phyloP scores from a whole-genome alignment of 108 stramenopile genomes.

The Cyclotella kingstonii region DNA sequence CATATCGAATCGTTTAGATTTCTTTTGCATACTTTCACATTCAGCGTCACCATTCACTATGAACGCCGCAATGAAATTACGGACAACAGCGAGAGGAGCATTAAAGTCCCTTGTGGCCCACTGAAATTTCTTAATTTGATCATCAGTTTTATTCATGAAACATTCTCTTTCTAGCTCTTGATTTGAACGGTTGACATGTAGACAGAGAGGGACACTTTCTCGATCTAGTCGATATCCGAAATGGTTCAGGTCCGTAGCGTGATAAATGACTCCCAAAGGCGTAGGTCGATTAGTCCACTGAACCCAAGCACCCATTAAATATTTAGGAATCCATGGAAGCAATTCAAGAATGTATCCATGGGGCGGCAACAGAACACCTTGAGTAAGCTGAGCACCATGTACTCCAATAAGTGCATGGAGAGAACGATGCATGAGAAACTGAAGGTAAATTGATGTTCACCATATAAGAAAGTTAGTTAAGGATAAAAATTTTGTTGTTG shows the following conservation, averaged over 20 bases:
- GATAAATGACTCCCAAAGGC: conserved; percentile 21
- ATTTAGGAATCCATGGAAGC: conserved; percentile 26
- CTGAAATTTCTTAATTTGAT: conserved; percentile 10
- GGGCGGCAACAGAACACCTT: conserved; percentile 23
- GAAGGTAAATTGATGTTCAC: not conserved
- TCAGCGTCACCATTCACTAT: conserved; percentile 3
- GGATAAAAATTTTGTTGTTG: no score
- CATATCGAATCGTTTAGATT: conserved; percentile 12
- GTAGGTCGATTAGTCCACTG: conserved; percentile 17
- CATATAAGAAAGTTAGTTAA: not conserved
- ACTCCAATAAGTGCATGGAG: conserved; percentile 30
- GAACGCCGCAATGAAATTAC: conserved; percentile 17
- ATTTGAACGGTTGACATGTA: conserved; percentile 12
- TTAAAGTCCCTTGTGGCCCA: conserved; percentile 26
- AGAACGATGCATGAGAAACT: conserved; percentile 36
- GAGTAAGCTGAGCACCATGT: conserved; percentile 41
- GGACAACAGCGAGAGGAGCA: conserved; percentile 5
- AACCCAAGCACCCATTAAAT: conserved; percentile 22
- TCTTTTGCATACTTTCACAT: conserved; percentile 16
- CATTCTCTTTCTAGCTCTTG: conserved; percentile 4
- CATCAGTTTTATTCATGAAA: conserved; percentile 23
- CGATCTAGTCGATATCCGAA: conserved; percentile 17
- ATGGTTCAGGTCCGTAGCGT: conserved; percentile 19
- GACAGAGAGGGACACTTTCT: conserved; percentile 24
- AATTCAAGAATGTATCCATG: conserved; percentile 30